These are phyloP conservation scores for Solanum hybrid DNA, from an alignment of 305 asterid genomes.

Conservation along the genomic window DNA sequence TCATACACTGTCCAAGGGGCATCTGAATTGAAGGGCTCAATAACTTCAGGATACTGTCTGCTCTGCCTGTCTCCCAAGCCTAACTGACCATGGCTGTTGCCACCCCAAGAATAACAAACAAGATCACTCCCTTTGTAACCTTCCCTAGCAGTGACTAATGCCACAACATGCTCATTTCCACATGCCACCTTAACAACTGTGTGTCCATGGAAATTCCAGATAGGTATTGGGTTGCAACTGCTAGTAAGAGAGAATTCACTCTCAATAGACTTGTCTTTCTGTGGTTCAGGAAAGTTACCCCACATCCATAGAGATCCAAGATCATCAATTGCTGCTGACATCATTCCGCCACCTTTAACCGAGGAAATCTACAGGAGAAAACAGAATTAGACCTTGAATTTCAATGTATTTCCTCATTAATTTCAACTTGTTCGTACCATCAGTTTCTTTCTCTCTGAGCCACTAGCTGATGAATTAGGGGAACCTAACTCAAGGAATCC, in stretches of 20 bases:
- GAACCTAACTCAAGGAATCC: conserved; percentile 57
- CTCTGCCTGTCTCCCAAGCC: conserved; percentile 73
- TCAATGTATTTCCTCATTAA: not conserved
- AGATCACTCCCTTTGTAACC: conserved; percentile 46
- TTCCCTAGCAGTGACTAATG: conserved; percentile 67
- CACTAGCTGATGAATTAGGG: conserved; percentile 24
- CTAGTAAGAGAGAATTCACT: conserved; percentile 36
- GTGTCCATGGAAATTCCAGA: conserved; percentile 71
- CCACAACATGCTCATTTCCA: conserved; percentile 79
- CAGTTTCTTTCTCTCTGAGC: conserved; percentile 27
- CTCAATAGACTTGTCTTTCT: conserved; percentile 23
- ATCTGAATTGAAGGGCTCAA: conserved; percentile 38
- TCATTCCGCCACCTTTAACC: conserved; percentile 84
- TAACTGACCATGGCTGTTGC: conserved; percentile 73
- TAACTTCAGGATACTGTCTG: conserved; percentile 46
- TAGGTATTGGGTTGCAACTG: conserved; percentile 47
- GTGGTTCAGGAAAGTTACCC: conserved; percentile 69
- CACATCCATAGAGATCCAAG: conserved; percentile 80
- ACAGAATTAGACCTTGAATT: not conserved
- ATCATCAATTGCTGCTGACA: conserved; percentile 74
- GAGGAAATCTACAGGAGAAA: conserved; percentile 44
- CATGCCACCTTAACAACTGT: conserved; percentile 86
- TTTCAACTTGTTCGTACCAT: conserved; percentile 35
- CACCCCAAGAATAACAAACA: conserved; percentile 84
- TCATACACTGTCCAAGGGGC: conserved; percentile 64